Conservation (phyloP, 1,139 yeast genomes). For the Keqinozyma sinolaborantium region DNA sequence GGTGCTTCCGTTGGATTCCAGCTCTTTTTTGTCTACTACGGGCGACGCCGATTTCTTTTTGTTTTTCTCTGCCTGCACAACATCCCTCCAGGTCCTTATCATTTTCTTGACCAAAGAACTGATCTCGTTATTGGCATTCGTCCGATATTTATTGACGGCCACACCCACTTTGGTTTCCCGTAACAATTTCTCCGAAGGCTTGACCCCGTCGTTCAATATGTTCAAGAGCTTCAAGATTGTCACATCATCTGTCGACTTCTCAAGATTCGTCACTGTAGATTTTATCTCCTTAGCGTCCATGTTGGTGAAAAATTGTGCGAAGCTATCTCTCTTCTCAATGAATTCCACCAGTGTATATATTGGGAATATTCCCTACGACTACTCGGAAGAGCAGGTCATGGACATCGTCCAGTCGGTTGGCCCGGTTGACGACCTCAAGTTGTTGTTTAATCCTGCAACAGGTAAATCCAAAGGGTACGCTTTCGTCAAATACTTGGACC, state of each 20-base stretch:
- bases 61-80: conserved; percentile 73
- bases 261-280: conserved; percentile 66
- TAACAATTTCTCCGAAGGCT: conserved; percentile 80
- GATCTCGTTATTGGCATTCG: conserved; percentile 64
- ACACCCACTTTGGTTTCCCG: conserved; percentile 98
- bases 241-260: conserved; percentile 67
- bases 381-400: conserved; percentile 85
- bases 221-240: conserved; percentile 66
- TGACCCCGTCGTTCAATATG: conserved; percentile 66
- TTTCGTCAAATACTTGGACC: conserved; percentile 71
- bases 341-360: conserved; percentile 27
- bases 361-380: conserved; percentile 38
- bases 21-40: not conserved
- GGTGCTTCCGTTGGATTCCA: conserved; percentile 7
- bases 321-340: not conserved
- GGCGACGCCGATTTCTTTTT: conserved; percentile 23
- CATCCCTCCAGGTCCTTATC: conserved; percentile 87
- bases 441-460: conserved; percentile 82
- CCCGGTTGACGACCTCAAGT: conserved; percentile 73
- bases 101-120: conserved; percentile 72
- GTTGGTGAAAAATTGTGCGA: conserved; percentile 1
- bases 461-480: conserved; percentile 94
- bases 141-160: conserved; percentile 84
- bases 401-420: conserved; percentile 82
- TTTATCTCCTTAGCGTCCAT: conserved; percentile 79